Percentiles rank a stretch among this genome's conserved stretches.
phyloP scores from a whole-genome alignment of 805 yeast genomes.

The Yarrowia hollandica region DNA sequence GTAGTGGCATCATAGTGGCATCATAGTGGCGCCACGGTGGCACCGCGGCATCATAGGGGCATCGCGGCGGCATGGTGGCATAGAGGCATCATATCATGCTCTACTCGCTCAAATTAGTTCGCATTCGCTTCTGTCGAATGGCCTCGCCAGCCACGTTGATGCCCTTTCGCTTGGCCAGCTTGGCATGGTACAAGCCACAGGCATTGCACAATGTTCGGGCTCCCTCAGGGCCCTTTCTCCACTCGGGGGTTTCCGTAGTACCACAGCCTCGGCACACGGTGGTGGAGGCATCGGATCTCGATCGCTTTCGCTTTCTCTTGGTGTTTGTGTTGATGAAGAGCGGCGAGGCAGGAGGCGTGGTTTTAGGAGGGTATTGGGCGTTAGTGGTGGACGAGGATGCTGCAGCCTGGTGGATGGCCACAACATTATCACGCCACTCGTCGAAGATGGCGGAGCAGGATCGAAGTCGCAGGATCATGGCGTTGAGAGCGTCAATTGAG shows the following conservation, averaged over 20 bases:
- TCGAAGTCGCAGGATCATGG: slow-evolving; percentile 15
- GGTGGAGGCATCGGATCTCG: slow-evolving; percentile 16
- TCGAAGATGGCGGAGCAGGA: slow-evolving; percentile 8
- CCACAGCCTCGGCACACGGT: slow-evolving; percentile 51
- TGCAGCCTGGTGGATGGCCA: slow-evolving; percentile 10
- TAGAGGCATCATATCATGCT: not conserved
- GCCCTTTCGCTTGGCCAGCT: slow-evolving; percentile 60
- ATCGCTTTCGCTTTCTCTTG: slow-evolving; percentile 23
- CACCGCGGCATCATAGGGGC: too few relatives aligned
- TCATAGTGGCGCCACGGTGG: too few relatives aligned
- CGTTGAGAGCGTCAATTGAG: slow-evolving; percentile 8
- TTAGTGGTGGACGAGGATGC: not conserved
- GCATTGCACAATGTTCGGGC: slow-evolving; percentile 77
- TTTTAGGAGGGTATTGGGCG: slow-evolving; percentile 4
- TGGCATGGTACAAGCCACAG: slow-evolving; percentile 75
- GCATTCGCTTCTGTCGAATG: slow-evolving; percentile 32
- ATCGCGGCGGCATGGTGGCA: too few relatives aligned
- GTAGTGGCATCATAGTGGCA: too few relatives aligned
- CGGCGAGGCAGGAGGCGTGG: slow-evolving; percentile 21
- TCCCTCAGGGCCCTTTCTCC: slow-evolving; percentile 83
- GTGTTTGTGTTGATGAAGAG: not conserved
- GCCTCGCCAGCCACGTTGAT: slow-evolving; percentile 52
- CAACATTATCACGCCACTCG: slow-evolving; percentile 23
- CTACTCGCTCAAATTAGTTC: slow-evolving; percentile 11
- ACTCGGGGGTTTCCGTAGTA: slow-evolving; percentile 69